Conservation (phyloP, 2,329 filamentous ascomycete genomes). For the Proliferodiscus dingleyae region DNA sequence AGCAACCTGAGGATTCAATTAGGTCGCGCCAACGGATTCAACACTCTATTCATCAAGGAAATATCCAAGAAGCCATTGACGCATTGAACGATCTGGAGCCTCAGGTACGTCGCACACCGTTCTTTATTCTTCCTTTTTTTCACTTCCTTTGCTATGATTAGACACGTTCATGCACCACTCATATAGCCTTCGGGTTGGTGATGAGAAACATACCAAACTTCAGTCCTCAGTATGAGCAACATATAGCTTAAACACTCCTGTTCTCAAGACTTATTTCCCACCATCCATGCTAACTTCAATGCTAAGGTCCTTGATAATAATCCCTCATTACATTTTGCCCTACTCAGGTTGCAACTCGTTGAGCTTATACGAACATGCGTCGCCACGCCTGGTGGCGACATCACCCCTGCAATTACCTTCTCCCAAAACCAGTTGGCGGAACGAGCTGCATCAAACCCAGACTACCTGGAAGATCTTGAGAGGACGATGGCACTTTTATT, state of each 20-base stretch:
- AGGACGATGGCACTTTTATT: slow-evolving; percentile 89
- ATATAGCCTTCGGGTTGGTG: slow-evolving; percentile 82
- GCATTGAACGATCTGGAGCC: slow-evolving; percentile 85
- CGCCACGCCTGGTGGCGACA: slow-evolving; percentile 61
- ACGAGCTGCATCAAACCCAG: slow-evolving; percentile 72
- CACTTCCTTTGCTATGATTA: slow-evolving; percentile 74
- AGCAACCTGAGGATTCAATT: slow-evolving; percentile 68
- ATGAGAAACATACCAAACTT: slow-evolving; percentile 79
- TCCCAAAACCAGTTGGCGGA: slow-evolving; percentile 84
- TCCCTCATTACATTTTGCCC: slow-evolving; percentile 77
- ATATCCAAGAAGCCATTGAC: slow-evolving; percentile 81
- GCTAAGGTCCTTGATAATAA: slow-evolving; percentile 80
- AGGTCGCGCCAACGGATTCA: slow-evolving; percentile 76
- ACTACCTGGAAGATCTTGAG: slow-evolving; percentile 83
- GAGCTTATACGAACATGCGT: slow-evolving; percentile 83
- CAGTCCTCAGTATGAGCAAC: slow-evolving; percentile 81
- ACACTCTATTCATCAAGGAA: slow-evolving; percentile 76
- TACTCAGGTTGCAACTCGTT: slow-evolving; percentile 86
- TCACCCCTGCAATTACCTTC: slow-evolving; percentile 72
- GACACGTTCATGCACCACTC: slow-evolving; percentile 99
- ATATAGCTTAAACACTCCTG: slow-evolving; percentile 13
- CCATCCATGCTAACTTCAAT: slow-evolving; percentile 12
- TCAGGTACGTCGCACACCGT: slow-evolving; percentile 60
- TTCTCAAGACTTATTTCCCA: background rate
- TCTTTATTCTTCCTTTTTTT: slow-evolving; percentile 9